Evolutionary conservation across 2,329 filamentous ascomycete genomes (phyloP).

Genomic region (Xylaria sp.): DNA sequence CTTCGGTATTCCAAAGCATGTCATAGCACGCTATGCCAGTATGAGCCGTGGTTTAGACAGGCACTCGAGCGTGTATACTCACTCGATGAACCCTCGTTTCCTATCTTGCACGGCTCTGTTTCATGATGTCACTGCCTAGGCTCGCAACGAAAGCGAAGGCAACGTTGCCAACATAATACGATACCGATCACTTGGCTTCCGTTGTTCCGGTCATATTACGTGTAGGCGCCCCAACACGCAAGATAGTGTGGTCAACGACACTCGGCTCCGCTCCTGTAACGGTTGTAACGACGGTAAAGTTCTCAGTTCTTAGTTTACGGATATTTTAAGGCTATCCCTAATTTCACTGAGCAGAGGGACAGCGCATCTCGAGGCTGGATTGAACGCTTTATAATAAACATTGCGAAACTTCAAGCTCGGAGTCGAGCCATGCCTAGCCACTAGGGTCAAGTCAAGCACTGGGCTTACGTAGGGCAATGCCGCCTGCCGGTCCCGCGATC

Average conservation of each 20-base stretch:
- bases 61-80: too few species aligned
- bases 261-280: not conserved
- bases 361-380: too few species aligned
- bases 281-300: not conserved
- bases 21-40: not conserved
- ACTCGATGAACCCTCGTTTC: slow-evolving; percentile 1
- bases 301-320: too few species aligned
- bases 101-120: not conserved
- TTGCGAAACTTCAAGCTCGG: not conserved
- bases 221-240: not conserved
- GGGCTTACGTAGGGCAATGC: slow-evolving; percentile 1
- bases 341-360: too few species aligned
- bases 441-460: not conserved
- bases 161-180: not conserved
- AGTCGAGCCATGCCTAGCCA: not conserved
- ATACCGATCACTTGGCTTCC: not conserved
- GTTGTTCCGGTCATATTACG: not conserved
- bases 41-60: too few species aligned
- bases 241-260: not conserved
- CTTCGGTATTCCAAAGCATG: slow-evolving; percentile 14
- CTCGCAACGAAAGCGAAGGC: not conserved
- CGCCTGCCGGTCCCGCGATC: not conserved
- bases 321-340: too few species aligned
- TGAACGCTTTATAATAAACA: not conserved
- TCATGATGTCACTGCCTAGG: slow-evolving; percentile 6